Evolutionary conservation across 2,329 filamentous ascomycete species (phyloP).

Genomic region (Neospermospora avenae): DNA sequence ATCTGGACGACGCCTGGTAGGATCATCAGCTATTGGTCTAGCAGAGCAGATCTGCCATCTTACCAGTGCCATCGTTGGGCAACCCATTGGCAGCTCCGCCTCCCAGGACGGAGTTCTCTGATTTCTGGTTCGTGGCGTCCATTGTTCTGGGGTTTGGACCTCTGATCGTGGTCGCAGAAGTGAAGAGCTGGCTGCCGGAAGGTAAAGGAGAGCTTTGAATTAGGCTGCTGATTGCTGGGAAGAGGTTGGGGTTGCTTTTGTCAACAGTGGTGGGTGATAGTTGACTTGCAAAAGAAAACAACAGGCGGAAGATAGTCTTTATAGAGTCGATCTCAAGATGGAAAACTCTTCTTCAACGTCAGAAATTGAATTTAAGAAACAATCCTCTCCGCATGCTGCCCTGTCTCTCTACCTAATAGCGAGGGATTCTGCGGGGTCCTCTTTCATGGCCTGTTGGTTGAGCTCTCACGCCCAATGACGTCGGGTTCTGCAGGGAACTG

Average conservation of each 20-base stretch:
- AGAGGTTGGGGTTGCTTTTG: neutral
- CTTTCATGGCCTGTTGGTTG: neutral
- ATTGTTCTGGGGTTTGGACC: slow-evolving; percentile 22
- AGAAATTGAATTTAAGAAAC: neutral
- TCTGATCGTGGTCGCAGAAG: slow-evolving; percentile 2
- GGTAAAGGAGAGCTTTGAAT: neutral
- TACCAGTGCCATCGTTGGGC: slow-evolving; percentile 71
- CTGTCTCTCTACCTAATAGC: neutral
- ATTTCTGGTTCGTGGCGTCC: slow-evolving; percentile 29
- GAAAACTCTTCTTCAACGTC: neutral
- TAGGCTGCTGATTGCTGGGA: neutral
- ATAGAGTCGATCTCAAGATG: neutral
- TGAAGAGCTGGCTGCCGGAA: neutral
- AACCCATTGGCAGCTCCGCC: slow-evolving; percentile 46
- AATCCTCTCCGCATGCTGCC: neutral
- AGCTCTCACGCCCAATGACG: slow-evolving; percentile 20
- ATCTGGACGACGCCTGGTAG: slow-evolving; percentile 74
- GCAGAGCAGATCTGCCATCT: slow-evolving; percentile 23
- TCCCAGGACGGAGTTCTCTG: slow-evolving; percentile 29
- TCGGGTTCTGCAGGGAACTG: slow-evolving; percentile 9
- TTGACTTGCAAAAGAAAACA: neutral
- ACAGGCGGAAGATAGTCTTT: neutral
- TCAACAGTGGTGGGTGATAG: neutral
- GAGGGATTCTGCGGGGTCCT: slow-evolving; percentile 4
- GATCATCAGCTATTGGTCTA: slow-evolving; percentile 21